A percentile compares a stretch with the other conserved stretches of the same genome.
Evolutionary conservation across 768 basidiomycete species (phyloP).

Genomic region (Brasilioporus rufonigricans): DNA sequence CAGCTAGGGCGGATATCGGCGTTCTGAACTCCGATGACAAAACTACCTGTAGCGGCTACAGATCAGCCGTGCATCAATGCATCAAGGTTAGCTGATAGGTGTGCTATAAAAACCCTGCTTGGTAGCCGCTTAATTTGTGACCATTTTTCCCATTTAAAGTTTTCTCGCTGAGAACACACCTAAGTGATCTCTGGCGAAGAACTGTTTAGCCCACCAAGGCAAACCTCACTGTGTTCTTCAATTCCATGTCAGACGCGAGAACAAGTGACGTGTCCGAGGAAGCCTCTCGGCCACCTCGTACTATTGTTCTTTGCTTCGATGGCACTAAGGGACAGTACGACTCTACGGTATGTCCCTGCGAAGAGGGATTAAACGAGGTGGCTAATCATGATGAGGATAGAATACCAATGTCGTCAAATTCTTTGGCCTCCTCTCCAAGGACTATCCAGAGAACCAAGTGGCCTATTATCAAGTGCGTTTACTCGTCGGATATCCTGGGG

Average conservation of each 20-base stretch:
- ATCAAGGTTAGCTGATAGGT: neutral
- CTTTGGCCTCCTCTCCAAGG: constrained; percentile 65
- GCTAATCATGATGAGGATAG: constrained; percentile 20
- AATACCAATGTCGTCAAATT: constrained; percentile 74
- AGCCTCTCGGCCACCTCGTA: constrained; percentile 31
- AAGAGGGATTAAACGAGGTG: neutral
- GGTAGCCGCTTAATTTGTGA: neutral
- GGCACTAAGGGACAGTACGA: constrained; percentile 59
- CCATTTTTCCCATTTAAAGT: neutral
- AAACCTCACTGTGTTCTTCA: neutral
- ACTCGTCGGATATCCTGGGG: neutral
- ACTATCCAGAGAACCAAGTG: constrained; percentile 48
- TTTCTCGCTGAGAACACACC: neutral
- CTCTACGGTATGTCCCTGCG: constrained; percentile 36
- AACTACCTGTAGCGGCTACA: neutral
- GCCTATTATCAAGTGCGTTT: constrained; percentile 67
- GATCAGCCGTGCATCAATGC: neutral
- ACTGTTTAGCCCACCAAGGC: neutral
- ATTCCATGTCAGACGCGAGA: constrained; percentile 17
- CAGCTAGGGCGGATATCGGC: too few species aligned
- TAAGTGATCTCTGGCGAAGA: neutral
- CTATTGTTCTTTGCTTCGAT: constrained; percentile 67
- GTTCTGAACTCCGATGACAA: neutral
- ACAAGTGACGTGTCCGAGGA: neutral
- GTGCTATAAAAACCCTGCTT: neutral